Conservation (phyloP, 768 basidiomycete species). For the Chalciporus piperatus region DNA sequence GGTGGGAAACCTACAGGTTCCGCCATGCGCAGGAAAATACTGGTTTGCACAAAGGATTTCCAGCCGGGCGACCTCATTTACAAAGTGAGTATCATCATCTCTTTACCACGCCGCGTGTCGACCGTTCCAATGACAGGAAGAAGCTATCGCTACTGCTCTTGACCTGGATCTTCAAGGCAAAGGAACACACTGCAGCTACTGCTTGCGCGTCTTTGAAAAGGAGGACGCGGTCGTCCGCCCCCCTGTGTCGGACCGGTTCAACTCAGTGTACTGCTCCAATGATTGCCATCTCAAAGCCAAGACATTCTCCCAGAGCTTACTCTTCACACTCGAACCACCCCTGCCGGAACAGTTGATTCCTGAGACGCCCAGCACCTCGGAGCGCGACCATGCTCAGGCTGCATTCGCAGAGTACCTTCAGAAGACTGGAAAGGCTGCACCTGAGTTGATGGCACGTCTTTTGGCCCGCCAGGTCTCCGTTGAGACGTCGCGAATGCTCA, state of each 20-base stretch:
- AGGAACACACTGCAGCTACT: slow-evolving; percentile 71
- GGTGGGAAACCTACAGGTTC: slow-evolving; percentile 10
- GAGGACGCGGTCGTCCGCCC: slow-evolving; percentile 43
- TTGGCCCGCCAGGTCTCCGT: slow-evolving; percentile 67
- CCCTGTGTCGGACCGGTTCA: slow-evolving; percentile 49
- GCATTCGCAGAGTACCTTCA: slow-evolving; percentile 57
- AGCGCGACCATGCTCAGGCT: slow-evolving; percentile 57
- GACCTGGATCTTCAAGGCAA: slow-evolving; percentile 68
- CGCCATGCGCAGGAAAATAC: slow-evolving; percentile 44
- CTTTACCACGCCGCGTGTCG: background rate
- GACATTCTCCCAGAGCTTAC: slow-evolving; percentile 60
- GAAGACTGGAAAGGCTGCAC: slow-evolving; percentile 42
- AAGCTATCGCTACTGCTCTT: slow-evolving; percentile 66
- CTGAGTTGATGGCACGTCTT: slow-evolving; percentile 66
- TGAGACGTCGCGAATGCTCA: slow-evolving; percentile 58
- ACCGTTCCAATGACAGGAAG: slow-evolving; percentile 51
- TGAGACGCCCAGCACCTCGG: slow-evolving; percentile 31
- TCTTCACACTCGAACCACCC: slow-evolving; percentile 66
- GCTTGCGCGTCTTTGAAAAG: slow-evolving; percentile 54
- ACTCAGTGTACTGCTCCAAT: slow-evolving; percentile 70
- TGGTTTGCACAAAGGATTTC: slow-evolving; percentile 68
- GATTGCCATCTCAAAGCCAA: slow-evolving; percentile 57
- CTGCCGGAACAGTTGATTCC: slow-evolving; percentile 46
- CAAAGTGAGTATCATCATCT: slow-evolving; percentile 42
- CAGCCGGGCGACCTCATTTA: slow-evolving; percentile 73